Percentiles rank a stretch among this genome's conserved stretches.
phyloP scores from a whole-genome alignment of 179 eudicot genomes.

The Pouteria campechiana region DNA sequence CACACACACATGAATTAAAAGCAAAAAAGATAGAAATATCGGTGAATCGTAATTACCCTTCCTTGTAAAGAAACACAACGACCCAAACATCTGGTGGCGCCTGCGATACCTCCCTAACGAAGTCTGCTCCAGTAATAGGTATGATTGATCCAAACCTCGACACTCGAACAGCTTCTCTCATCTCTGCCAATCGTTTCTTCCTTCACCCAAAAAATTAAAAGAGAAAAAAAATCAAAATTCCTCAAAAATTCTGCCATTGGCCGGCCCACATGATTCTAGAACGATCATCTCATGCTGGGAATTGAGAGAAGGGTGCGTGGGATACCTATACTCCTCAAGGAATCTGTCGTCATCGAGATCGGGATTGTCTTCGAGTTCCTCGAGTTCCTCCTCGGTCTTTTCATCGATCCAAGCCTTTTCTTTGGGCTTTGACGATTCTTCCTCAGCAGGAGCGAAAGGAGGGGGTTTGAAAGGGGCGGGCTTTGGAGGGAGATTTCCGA shows the following conservation, averaged over 20 bases:
- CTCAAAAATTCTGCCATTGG: too few relatives aligned
- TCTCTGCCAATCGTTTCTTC: constrained; percentile 80
- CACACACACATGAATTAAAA: too few relatives aligned
- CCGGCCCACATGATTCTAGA: too few relatives aligned
- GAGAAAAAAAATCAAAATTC: background rate
- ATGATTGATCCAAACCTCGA: constrained; percentile 68
- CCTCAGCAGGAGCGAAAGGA: constrained; percentile 55
- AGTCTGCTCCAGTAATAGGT: constrained; percentile 85
- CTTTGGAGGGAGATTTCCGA: constrained; percentile 67
- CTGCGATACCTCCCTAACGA: constrained; percentile 88
- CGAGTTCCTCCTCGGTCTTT: constrained; percentile 71
- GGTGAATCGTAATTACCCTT: constrained; percentile 39
- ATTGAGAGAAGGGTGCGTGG: too few relatives aligned
- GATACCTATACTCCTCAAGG: constrained; percentile 61
- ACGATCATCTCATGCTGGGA: too few relatives aligned
- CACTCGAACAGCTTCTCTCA: constrained; percentile 58
- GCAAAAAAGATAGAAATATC: background rate
- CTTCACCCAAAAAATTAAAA: constrained; percentile 17
- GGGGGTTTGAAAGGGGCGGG: constrained; percentile 66
- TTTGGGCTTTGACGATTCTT: constrained; percentile 46
- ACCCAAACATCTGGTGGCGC: constrained; percentile 92
- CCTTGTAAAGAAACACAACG: constrained; percentile 74
- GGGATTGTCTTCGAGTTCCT: constrained; percentile 72
- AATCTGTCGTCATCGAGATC: constrained; percentile 82
- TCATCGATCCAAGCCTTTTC: constrained; percentile 64